Evolutionary conservation across 2,329 filamentous ascomycete genomes (phyloP).

Genomic region (Corinectria fuckeliana): DNA sequence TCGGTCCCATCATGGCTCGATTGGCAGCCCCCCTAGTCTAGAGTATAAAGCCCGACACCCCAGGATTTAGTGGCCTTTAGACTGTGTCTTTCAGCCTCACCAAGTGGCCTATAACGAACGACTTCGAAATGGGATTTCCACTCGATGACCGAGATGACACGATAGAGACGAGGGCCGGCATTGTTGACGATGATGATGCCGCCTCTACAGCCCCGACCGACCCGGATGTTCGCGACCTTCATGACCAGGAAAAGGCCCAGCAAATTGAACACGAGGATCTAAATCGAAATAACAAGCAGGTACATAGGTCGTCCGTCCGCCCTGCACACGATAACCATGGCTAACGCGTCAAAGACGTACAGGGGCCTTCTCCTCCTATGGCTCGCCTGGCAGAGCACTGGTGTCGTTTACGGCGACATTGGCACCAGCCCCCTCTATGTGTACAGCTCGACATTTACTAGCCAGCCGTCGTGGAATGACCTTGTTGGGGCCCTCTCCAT

Average conservation of each 20-base stretch:
- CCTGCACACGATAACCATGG: not conserved
- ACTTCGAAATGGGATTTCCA: constrained; percentile 34
- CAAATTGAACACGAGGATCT: constrained; percentile 39
- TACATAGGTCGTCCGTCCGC: constrained; percentile 23
- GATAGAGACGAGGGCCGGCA: constrained; percentile 35
- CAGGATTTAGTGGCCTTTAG: constrained; percentile 13
- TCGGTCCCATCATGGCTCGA: constrained; percentile 26
- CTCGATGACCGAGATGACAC: constrained; percentile 34
- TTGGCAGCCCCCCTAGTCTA: constrained; percentile 15
- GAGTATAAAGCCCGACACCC: constrained; percentile 34
- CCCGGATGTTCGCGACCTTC: constrained; percentile 36
- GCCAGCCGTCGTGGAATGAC: constrained; percentile 61
- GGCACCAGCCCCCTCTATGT: constrained; percentile 73
- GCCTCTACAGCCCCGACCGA: constrained; percentile 32
- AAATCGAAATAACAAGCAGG: constrained; percentile 38
- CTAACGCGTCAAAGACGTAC: constrained; percentile 34
- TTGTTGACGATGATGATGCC: constrained; percentile 31
- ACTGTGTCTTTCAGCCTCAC: constrained; percentile 29
- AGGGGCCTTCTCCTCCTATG: constrained; percentile 41
- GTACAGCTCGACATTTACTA: constrained; percentile 70
- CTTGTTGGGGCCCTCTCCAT: constrained; percentile 70
- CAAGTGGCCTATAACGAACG: constrained; percentile 26
- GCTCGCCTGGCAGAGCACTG: constrained; percentile 69
- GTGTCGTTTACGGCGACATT: constrained; percentile 75
- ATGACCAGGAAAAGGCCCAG: constrained; percentile 40